Base-by-base conservation (phyloP, 805 yeast species). In the Ogataea wickerhamii region DNA sequence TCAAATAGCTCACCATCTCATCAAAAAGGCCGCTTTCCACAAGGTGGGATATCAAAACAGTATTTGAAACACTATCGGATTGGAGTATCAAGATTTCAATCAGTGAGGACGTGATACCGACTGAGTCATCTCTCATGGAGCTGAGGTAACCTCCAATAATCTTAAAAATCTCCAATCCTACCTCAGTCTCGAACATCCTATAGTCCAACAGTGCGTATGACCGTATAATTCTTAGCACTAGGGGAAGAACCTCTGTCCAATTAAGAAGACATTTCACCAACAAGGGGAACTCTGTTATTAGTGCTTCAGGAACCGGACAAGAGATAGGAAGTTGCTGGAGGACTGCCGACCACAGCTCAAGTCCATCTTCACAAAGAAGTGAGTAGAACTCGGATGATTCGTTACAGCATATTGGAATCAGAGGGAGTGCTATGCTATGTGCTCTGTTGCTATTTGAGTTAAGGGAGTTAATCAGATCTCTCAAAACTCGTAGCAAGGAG, bases 311-410 rank as follows among this genome's bases (percentile, higher is more conserved):
- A 3, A 64, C 43, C 3, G 60, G 48, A 4, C 40, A 35, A 11
- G 53, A 44, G 1, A 48, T 27, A 1, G 91, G 85, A 37, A 74
- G 73, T 44, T 79, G 78, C 45, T 77, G 84, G 36, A 87, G 56
- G 2, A 84, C 57, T 1, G 81, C 68, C n/a, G 74, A 66, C 95
- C 96, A 87, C 28, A 89, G 66, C 40, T 87, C 95, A 53, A 76
- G 78, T 0, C 94, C 96, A 62, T 89, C 97, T 55, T 89, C 97
- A 14, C 82, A 71, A 7, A 89, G 58, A 37, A 85, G 65, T 2
- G 74, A 63, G 42, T 76, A 73, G 36, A 64, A 68, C 17, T 71
- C 71, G 0, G 87, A 74, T 16, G 67, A 65, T 1, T 80, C 72
- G 47, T 85, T 78, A 51, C 93, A 81, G 32, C 82, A 74, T 6